Evolutionary conservation across 805 yeast species (phyloP), one percentile per base, ranked within the genome.

Genomic region (Candida maesae): DNA sequence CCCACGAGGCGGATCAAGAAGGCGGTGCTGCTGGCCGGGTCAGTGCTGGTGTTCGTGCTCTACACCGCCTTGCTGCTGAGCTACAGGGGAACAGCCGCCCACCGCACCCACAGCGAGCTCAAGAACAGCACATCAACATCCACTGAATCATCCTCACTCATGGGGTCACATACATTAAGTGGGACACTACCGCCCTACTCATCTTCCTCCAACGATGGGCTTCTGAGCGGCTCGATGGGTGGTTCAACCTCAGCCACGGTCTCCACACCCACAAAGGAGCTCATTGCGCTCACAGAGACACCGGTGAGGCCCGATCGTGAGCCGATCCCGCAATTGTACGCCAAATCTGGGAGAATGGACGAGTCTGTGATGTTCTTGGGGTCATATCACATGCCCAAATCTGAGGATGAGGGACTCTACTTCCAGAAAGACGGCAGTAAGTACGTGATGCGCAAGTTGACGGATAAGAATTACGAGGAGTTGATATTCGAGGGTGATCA

Each of bases 321-420:
- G 1, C 23, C 36, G 9, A 41, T 56, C 4, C 46, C 47, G 0
- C 35, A 28, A 9, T 19, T 43, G n/a, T 11, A 20, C 9, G 33
- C 31, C 36, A 11, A 31, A 2, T 12, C 3, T 3, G 15, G 18
- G 12, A 10, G 14, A 12, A 11, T 23, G 10, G 13, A 17, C 13
- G 31, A 20, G 12, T n/a, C 32, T 3, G 15, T 35, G 9, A 15
- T 17, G 23, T 42, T 42, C 20, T 16, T 38, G 6, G 38, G 42
- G 9, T 12, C 18, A 4, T 13, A 19, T 23, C 14, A 13, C 5
- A 38, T 44, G n/a, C 38, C 44, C 3, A 59, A 60, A 18, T 56
- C 55, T 7, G 50, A 50, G 5, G 81, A 76, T 44, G 70, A 73
- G 25, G 81, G 81, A 2, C 53, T 66, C 15, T 71, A 71, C 38